Evolutionary conservation across 2,329 filamentous ascomycete genomes (phyloP), one percentile per base, ranked within the genome.

Genomic region (Allantophomopsis cytisporea): DNA sequence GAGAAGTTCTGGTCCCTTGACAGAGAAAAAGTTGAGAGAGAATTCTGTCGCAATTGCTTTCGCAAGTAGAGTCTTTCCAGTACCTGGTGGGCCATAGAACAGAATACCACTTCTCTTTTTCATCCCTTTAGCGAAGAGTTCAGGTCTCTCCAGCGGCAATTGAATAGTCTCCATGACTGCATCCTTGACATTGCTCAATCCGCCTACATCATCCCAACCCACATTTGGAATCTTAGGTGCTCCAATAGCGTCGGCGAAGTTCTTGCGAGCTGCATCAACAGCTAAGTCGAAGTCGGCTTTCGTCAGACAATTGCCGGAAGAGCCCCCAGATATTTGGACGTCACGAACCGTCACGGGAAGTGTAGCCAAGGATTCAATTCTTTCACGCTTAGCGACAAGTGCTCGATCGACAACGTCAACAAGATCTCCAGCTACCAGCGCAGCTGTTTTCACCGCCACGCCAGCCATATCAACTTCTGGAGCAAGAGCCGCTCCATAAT

Each of bases 161-260:
- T 95, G 89, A 39, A 96, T 96, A 0, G 91, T 96, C 59, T 96
- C 91, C 57, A 86, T 84, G 39, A 96, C 82, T n/a, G 89, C 88
- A 49, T 94, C 87, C 64, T 96, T 96, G 57, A 96, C 88, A 51
- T 94, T 87, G 21, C 82, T 79, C 23, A 96, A 69, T 37, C 91
- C 89, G 58, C 89, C 89, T 15, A 98, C 89, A 57, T 98, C 89
- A 49, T 89, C 82, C 89, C 89, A 98, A 16, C 81, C 81, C 6
- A 98, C 91, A 46, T 94, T 95, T 6, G 89, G 91, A 45, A 96
- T 96, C 69, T 96, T 96, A 2, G 91, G 91, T 5, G 91, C 91
- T 17, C 91, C 91, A 47, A 98, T 98, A 0, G 89, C 82, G 58
- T 96, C 91, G 5, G 91, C 89, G 57, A 98, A 98, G 60, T 95